Conservation (phyloP, 768 basidiomycete species). For the Inosperma sp. region DNA sequence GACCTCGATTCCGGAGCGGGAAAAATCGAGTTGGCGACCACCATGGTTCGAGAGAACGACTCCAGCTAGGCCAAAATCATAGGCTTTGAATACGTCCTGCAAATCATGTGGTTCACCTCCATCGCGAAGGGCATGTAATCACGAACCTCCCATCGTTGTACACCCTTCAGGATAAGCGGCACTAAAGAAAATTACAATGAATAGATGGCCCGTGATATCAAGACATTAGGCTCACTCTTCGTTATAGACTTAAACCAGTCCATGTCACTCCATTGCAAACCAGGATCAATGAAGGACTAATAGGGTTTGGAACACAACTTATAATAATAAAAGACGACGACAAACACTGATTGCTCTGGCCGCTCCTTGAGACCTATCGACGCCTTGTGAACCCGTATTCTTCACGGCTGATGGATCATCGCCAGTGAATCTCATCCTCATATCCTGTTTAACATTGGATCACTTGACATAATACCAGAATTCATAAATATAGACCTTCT, state of each 20-base stretch:
- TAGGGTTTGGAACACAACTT: neutral
- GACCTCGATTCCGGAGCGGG: conserved; percentile 87
- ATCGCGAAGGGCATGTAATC: neutral
- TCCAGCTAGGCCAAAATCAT: conserved; percentile 67
- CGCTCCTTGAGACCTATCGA: conserved; percentile 86
- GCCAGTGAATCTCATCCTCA: conserved; percentile 93
- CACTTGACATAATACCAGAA: conserved; percentile 80
- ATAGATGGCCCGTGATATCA: neutral
- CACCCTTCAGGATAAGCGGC: conserved; percentile 89
- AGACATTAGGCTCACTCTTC: conserved; percentile 36
- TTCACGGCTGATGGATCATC: conserved; percentile 58
- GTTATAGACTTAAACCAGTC: conserved; percentile 80
- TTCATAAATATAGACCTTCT: conserved; percentile 82
- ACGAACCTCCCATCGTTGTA: conserved; percentile 74
- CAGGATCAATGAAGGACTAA: conserved; percentile 93
- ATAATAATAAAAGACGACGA: neutral
- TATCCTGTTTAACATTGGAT: conserved; percentile 61
- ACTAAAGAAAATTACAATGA: conserved; percentile 45
- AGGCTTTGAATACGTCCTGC: conserved; percentile 82
- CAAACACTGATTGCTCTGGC: conserved; percentile 78
- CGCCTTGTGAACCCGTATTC: conserved; percentile 46
- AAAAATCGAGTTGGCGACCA: conserved; percentile 71
- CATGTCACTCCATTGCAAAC: conserved; percentile 81
- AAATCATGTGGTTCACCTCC: neutral
- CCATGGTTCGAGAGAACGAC: conserved; percentile 88